Conservation (phyloP, 345 rosid genomes). For the Eucalyptus decipiens region DNA sequence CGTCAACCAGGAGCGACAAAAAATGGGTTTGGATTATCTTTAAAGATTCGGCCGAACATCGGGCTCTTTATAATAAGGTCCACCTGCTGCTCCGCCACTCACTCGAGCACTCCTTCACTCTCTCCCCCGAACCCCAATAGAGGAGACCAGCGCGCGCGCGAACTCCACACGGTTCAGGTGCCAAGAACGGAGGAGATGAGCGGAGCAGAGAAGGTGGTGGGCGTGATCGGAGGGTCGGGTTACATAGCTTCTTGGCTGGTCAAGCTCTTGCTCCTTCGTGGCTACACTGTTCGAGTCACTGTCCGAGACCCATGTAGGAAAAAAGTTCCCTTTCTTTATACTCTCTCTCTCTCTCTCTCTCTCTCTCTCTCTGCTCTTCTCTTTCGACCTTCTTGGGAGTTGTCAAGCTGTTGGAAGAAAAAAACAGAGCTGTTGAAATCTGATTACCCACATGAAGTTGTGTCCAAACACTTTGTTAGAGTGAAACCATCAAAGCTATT, state of each 20-base stretch:
- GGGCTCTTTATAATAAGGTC: not conserved
- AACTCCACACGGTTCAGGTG: not conserved
- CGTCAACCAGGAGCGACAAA: not conserved
- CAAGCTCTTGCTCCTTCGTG: slow-evolving; percentile 30
- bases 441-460: not conserved
- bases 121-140: not conserved
- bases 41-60: not conserved
- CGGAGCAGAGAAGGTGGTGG: slow-evolving; percentile 7
- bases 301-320: slow-evolving; percentile 29
- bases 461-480: not conserved
- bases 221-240: slow-evolving; percentile 47
- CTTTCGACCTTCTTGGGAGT: not conserved
- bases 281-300: slow-evolving; percentile 35
- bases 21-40: not conserved
- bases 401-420: not conserved
- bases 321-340: not conserved
- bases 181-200: not conserved
- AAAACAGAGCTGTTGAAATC: not conserved
- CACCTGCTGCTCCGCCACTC: not conserved
- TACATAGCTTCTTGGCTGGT: slow-evolving; percentile 41
- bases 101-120: not conserved
- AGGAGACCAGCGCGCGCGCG: not conserved
- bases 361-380: not conserved
- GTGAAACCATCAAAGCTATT: not conserved
- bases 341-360: not conserved